A percentile compares a stretch with the other conserved stretches of the same genome.
phyloP scores from a whole-genome alignment of 768 basidiomycete genomes.

The Postia placenta region DNA sequence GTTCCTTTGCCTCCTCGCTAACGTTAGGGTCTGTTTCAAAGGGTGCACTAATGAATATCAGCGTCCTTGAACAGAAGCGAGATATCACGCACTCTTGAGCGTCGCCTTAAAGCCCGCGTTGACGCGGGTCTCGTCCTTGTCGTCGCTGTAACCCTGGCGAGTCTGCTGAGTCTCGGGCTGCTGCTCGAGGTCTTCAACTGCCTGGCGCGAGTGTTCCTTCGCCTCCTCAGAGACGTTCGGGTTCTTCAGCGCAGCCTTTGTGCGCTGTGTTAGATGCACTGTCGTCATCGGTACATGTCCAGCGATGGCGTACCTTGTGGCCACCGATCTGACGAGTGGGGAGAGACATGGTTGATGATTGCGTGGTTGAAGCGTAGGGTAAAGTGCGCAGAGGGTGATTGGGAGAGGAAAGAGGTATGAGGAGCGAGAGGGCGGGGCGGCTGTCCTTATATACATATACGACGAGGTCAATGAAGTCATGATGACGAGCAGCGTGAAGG shows the following conservation, averaged over 20 bases:
- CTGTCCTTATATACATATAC: too few species aligned
- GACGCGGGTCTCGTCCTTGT: conserved; percentile 18
- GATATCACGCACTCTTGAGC: conserved; percentile 17
- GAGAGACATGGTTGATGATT: conserved; percentile 19
- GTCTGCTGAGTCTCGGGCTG: conserved; percentile 13
- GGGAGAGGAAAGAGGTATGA: too few species aligned
- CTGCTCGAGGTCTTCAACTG: conserved; percentile 17
- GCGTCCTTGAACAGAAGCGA: neutral
- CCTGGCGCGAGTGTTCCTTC: conserved; percentile 24
- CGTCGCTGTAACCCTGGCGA: conserved; percentile 8
- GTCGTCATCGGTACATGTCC: neutral
- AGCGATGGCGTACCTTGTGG: conserved; percentile 15
- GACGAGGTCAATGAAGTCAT: too few species aligned
- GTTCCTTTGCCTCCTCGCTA: conserved; percentile 23
- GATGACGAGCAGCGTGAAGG: too few species aligned
- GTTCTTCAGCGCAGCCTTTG: conserved; percentile 24
- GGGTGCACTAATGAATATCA: neutral
- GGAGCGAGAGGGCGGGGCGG: too few species aligned
- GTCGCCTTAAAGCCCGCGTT: conserved; percentile 25
- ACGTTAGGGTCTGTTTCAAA: conserved; percentile 21
- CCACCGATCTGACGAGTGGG: conserved; percentile 17
- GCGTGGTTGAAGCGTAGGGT: too few species aligned
- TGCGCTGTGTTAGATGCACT: neutral
- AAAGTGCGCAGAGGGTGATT: too few species aligned
- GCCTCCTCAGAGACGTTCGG: conserved; percentile 25